phyloP scores from a whole-genome alignment of 2,329 filamentous ascomycete genomes.

The Ploettnerulaceae sp. region DNA sequence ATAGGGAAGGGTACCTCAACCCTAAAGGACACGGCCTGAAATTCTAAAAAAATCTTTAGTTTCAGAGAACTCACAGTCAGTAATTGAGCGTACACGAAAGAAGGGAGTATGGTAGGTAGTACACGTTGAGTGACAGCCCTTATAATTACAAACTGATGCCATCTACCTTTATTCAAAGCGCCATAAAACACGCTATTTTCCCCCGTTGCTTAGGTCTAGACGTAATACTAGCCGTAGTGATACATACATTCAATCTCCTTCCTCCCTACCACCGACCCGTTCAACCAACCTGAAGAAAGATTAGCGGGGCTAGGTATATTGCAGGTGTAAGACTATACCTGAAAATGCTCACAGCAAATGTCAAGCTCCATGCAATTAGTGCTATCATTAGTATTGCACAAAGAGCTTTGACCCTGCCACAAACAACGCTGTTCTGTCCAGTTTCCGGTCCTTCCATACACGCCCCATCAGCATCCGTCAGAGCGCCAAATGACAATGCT shows the following conservation, averaged over 20 bases:
- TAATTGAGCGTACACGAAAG: no score
- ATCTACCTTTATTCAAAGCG: no score
- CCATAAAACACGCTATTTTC: background rate
- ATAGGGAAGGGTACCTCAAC: constrained; percentile 49
- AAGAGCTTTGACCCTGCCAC: constrained; percentile 62
- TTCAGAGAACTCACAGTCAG: no score
- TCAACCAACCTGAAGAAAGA: constrained; percentile 46
- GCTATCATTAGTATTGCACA: constrained; percentile 76
- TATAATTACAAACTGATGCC: no score
- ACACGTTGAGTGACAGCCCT: no score
- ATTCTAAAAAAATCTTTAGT: no score
- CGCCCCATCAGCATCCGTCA: constrained; percentile 58
- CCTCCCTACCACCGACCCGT: constrained; percentile 52
- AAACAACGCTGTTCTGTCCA: constrained; percentile 44
- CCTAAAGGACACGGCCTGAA: no score
- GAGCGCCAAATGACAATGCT: constrained; percentile 79
- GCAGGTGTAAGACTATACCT: constrained; percentile 42
- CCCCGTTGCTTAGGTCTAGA: background rate
- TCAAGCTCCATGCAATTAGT: constrained; percentile 83
- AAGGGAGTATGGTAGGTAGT: no score
- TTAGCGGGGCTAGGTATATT: constrained; percentile 28
- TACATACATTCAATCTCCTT: constrained; percentile 31
- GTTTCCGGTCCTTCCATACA: constrained; percentile 44
- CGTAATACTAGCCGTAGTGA: background rate
- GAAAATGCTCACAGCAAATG: constrained; percentile 81